Base-by-base conservation (phyloP, 1,284 basidiomycete species). In the Sparassis latifolia region DNA sequence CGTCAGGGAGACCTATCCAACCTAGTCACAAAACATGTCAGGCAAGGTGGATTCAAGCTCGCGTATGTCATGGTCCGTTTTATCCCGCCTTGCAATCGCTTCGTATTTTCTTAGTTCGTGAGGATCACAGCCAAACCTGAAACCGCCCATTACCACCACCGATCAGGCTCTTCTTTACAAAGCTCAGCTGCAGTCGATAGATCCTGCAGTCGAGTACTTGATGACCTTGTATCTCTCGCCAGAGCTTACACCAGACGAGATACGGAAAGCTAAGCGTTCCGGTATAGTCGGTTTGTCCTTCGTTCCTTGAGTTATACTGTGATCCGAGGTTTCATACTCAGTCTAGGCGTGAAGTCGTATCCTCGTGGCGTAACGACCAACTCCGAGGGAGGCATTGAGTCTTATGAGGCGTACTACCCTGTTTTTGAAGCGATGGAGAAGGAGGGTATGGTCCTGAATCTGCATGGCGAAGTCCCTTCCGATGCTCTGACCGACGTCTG, bases 331-430 rank as follows among this genome's bases (percentile, higher is more conserved):
- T 48, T 41, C 42, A 50, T 29, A 37, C 3, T 37, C 32, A 33
- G 31, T 37, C 20, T 46, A 85, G 95, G 97, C 39, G 93, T 99
- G 60, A 99, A 99, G 72, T 94, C 90, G 29, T 99, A 99, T 67
- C 97, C 97, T 44, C 79, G 92, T 56, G 97, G 97, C 10, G 97
- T 99, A 2, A 99, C 97, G 6, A 99, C 97, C 47, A 97, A 98
- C 70, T 97, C 92, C 35, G 92, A 95, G 55, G 86, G 90, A 40
- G 97, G 97, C 7, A 97, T 99, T 60, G 96, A 99, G 67, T 92
- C 92, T 41, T 99, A 99, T 63, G 91, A 92, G 58, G 77, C 82
- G 1, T 99, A 97, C 69, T 97, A 98, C 70, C 88, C 90, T 33
- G 83, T 98, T 45, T 99, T 99, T 67, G 84, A 85, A 62, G 91